Conservation (phyloP, 2,329 filamentous ascomycete species). For the Calonectria naviculata region DNA sequence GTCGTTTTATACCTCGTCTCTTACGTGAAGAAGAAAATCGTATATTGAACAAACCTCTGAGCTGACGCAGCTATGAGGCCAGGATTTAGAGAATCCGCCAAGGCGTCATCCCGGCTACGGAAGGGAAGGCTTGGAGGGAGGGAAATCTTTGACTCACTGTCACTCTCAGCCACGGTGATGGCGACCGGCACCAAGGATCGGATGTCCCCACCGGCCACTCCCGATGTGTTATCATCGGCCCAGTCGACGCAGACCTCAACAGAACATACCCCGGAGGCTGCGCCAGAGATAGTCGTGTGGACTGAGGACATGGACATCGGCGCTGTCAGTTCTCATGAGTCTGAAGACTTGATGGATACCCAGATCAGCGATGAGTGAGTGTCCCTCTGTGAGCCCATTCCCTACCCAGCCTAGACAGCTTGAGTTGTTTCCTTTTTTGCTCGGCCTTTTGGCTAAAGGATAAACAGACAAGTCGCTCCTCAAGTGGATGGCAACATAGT, state of each 20-base stretch:
- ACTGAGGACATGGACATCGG: slow-evolving; percentile 53
- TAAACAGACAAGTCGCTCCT: slow-evolving; percentile 33
- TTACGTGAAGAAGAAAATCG: slow-evolving; percentile 8
- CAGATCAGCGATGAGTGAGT: slow-evolving; percentile 43
- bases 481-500: slow-evolving; percentile 29
- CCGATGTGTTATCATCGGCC: slow-evolving; percentile 35
- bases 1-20: slow-evolving; percentile 30
- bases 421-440: not conserved
- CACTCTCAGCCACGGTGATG: slow-evolving; percentile 37
- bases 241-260: slow-evolving; percentile 48
- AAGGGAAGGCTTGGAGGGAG: slow-evolving; percentile 35
- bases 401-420: not conserved
- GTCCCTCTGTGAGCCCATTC: slow-evolving; percentile 3
- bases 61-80: slow-evolving; percentile 40
- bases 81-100: slow-evolving; percentile 34
- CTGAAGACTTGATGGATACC: slow-evolving; percentile 36
- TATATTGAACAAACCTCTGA: slow-evolving; percentile 24
- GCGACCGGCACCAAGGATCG: slow-evolving; percentile 40
- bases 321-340: slow-evolving; percentile 29
- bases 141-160: slow-evolving; percentile 37
- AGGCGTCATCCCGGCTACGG: slow-evolving; percentile 33
- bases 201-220: slow-evolving; percentile 42
- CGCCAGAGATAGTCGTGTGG: slow-evolving; percentile 58
- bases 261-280: slow-evolving; percentile 48
- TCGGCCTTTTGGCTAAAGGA: slow-evolving; percentile 5